Base-by-base conservation (phyloP, 352 stramenopile genomes). In the Phytophthora foliorum region DNA sequence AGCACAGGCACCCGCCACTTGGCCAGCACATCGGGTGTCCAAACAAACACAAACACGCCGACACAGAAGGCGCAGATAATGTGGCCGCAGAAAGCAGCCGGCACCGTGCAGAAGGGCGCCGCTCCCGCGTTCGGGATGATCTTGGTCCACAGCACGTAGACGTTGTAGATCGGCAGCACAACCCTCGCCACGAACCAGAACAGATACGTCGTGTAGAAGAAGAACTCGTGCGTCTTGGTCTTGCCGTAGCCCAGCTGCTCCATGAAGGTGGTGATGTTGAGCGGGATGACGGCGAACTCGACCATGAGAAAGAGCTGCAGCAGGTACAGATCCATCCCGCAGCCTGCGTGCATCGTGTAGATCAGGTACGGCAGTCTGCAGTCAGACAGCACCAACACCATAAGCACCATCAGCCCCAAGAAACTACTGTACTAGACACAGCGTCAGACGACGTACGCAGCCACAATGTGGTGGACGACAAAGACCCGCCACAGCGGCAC, bases 261-360 rank as follows among this genome's bases (percentile, higher is more conserved):
- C 44, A 95, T 75, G 66, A 95, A 89, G 36, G 81, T 91, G 27
- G 84, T 88, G 48, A 92, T 61, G 67, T 95, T 95, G 45, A 95
- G 84, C 57, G 88, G 88, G 32, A 93, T 87, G 34, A 93, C 83
- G 2, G 86, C 88, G 39, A 94, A 82, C 62, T 95, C 88, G n/a
- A 95, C 88, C 51, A 95, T 80, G 60, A 95, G 65, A 53, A 93
- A 95, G 36, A 94, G 73, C 66, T 83, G 88, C 50, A 95, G 72
- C 57, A 94, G 67, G 67, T 93, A 95, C 62, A 91, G 64, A 57
- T 94, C 84, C 71, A 92, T 86, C 16, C 70, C 76, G 56, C 88
- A 95, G 48, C 84, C 85, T 0, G 82, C 29, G 67, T 90, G 75
- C 73, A 94, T 90, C 29, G 90, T 94, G 71, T 85, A 94, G 79